Base-by-base conservation (phyloP, 1,284 basidiomycete genomes). In the Kwoniella shivajii region DNA sequence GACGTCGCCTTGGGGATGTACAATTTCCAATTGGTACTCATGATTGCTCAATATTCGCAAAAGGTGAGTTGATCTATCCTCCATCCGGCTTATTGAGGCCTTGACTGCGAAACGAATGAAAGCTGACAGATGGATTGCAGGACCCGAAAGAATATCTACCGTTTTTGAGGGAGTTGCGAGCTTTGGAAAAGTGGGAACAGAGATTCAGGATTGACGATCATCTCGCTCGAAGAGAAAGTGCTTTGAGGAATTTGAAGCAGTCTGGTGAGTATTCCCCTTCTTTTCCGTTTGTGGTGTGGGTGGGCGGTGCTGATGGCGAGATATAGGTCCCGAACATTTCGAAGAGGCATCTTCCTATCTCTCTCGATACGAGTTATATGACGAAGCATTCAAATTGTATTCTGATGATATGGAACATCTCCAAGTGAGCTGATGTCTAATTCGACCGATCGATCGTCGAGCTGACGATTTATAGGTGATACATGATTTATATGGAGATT, bases 1-100 rank as follows among this genome's bases (percentile, higher is more conserved):
- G 87, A 98, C 72, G 89, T 90, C 5, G 96, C 96, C 1, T 83
- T 99, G 24, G 95, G 96, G 24, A 98, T 98, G 92, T 99, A 99
- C 77, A 92, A 99, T 77, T 97, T 99, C 78, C 87, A 89, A 22
- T 82, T 99, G 2, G 94, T 97, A 2, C 82, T 99, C 31, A 88
- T 99, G 86, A 85, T 99, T 34, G 95, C 96, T 1, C 96, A 99
- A 74, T 90, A 98, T 69, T 90, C 94, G 33, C 93, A 97, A 75
- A 95, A 94, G 83, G 92, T 90, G 39, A 26, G 75, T 60, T 6
- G 1, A 13, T 20, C 7, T 26, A n/a, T n/a, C 20, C 38, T 13
- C 11, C 6, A 29, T 22, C 6, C 43, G 6, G 14, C 29, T 18
- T 13, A 6, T 45, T 4, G 29, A 29, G 2, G 4, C 27, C 18